phyloP scores from a whole-genome alignment of 1,284 basidiomycete species.

The Vanrija sp. region DNA sequence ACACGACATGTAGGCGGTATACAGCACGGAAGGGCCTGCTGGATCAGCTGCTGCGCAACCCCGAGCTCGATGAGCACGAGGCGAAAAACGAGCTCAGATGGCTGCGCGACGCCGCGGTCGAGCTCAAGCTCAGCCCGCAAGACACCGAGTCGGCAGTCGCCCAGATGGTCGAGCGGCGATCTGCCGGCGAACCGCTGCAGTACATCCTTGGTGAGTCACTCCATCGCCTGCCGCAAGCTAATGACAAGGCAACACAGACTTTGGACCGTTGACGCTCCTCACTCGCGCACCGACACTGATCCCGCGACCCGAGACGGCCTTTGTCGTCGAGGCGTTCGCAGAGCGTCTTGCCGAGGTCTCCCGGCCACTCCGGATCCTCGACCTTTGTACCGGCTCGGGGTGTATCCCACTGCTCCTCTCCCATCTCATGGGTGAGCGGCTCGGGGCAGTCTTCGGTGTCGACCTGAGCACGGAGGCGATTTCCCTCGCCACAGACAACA shows the following conservation, averaged over 20 bases:
- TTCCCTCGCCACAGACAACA: slow-evolving; percentile 67
- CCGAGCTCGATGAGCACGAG: slow-evolving; percentile 33
- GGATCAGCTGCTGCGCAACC: slow-evolving; percentile 23
- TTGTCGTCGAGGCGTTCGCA: slow-evolving; percentile 55
- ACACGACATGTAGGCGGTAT: slow-evolving; percentile 1
- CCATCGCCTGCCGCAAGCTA: not conserved
- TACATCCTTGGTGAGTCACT: slow-evolving; percentile 70
- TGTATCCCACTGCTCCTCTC: slow-evolving; percentile 80
- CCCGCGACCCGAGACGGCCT: slow-evolving; percentile 86
- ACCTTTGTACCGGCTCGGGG: slow-evolving; percentile 85
- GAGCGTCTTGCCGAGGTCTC: slow-evolving; percentile 12
- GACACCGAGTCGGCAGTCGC: slow-evolving; percentile 14
- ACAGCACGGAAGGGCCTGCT: slow-evolving; percentile 1
- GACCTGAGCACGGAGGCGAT: slow-evolving; percentile 70
- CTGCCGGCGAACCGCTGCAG: slow-evolving; percentile 74
- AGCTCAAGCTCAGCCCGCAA: not conserved
- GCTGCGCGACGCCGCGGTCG: slow-evolving; percentile 25
- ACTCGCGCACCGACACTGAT: slow-evolving; percentile 76
- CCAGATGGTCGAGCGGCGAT: slow-evolving; percentile 46
- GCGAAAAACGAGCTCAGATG: slow-evolving; percentile 42
- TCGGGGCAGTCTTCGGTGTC: slow-evolving; percentile 59
- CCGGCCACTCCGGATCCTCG: slow-evolving; percentile 55
- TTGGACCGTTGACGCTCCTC: slow-evolving; percentile 71
- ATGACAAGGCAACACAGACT: slow-evolving; percentile 71
- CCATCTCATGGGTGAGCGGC: slow-evolving; percentile 57